Conservation (phyloP, 164 flowering plant genomes). For the Dillenia suffruticosa region DNA sequence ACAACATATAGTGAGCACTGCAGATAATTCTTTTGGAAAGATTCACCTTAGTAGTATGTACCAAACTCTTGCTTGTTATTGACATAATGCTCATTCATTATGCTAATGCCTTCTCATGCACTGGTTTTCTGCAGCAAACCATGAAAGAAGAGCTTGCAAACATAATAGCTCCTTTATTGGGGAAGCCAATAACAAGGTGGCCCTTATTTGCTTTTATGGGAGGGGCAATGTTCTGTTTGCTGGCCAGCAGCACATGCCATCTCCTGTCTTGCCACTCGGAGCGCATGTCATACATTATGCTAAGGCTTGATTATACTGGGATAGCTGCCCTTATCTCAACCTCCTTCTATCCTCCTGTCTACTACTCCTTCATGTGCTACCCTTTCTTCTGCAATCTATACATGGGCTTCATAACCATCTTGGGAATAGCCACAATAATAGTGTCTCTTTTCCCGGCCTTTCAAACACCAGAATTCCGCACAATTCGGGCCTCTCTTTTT, state of each 20-base stretch:
- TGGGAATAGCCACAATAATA: slow-evolving; percentile 65
- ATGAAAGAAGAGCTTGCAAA: slow-evolving; percentile 72
- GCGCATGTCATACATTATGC: slow-evolving; percentile 89
- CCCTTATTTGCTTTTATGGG: slow-evolving; percentile 92
- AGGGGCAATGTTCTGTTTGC: slow-evolving; percentile 96
- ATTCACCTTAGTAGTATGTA: too few relatives aligned
- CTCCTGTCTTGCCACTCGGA: slow-evolving; percentile 87
- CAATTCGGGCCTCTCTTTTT: slow-evolving; percentile 66
- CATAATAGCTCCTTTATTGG: slow-evolving; percentile 64
- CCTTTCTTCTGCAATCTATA: slow-evolving; percentile 89
- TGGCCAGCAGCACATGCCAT: slow-evolving; percentile 95
- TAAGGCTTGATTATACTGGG: slow-evolving; percentile 91
- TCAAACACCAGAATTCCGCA: slow-evolving; percentile 75
- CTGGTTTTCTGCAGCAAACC: slow-evolving; percentile 42
- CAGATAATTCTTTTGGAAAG: too few relatives aligned
- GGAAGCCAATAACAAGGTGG: slow-evolving; percentile 91
- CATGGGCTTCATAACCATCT: slow-evolving; percentile 78
- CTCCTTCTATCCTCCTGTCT: slow-evolving; percentile 92
- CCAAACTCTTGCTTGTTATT: too few relatives aligned
- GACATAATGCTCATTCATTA: too few relatives aligned
- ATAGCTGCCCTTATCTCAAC: slow-evolving; percentile 89
- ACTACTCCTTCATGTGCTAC: slow-evolving; percentile 96
- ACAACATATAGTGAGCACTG: too few relatives aligned
- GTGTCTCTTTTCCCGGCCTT: slow-evolving; percentile 80
- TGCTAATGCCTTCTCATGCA: slow-evolving; percentile 8